These are phyloP conservation scores for Calonectria pseudoturangicola DNA, from an alignment of 2,329 filamentous ascomycete genomes.

Conservation along the genomic window DNA sequence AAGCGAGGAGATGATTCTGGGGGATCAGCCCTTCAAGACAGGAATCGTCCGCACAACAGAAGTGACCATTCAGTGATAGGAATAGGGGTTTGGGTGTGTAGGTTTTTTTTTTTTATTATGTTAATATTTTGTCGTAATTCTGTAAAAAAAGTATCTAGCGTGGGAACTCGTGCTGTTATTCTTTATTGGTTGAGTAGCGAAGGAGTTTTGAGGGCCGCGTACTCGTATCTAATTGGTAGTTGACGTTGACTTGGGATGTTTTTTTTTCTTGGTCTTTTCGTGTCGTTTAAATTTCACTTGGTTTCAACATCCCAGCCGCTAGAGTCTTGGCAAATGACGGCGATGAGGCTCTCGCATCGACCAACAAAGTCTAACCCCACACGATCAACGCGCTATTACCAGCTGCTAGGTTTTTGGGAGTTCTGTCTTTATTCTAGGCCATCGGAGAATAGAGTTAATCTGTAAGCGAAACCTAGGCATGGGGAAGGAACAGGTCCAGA, in stretches of 20 bases:
- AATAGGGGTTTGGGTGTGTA: not conserved
- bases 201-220: constrained; percentile 10
- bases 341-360: not conserved
- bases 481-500: not conserved
- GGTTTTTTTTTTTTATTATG: not conserved
- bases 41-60: constrained; percentile 42
- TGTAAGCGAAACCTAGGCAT: not conserved
- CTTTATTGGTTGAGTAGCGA: constrained; percentile 15
- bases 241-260: not conserved
- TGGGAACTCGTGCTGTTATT: not conserved
- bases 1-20: constrained; percentile 43
- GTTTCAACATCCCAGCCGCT: not conserved
- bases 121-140: not conserved
- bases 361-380: not conserved
- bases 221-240: not conserved
- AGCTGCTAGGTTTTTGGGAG: not conserved
- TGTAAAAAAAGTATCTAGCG: not conserved
- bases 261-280: not conserved
- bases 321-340: not conserved
- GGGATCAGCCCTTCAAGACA: constrained; percentile 28
- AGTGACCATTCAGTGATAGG: constrained; percentile 31
- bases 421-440: not conserved
- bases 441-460: too few species aligned
- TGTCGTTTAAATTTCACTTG: not conserved
- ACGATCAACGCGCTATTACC: not conserved